phyloP scores from a whole-genome alignment of 2,329 filamentous ascomycete species.

The Tolypocladium cylindrosporum region DNA sequence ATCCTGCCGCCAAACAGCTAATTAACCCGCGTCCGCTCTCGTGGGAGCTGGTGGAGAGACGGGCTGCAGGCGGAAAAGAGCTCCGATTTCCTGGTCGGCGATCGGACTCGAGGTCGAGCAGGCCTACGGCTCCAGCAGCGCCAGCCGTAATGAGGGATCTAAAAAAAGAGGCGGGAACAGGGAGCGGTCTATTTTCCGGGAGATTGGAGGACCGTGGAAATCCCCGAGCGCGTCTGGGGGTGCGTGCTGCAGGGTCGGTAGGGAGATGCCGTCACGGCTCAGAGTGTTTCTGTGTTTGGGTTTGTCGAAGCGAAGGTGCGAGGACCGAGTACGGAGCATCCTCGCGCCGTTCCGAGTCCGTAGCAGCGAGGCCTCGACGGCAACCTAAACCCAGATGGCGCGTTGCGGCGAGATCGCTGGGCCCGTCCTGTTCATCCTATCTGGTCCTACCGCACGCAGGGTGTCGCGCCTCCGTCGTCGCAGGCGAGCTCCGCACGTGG shows the following conservation, averaged over 20 bases:
- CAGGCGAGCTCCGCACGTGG: background rate
- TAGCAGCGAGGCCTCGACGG: background rate
- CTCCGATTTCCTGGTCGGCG: background rate
- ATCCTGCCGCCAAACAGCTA: background rate
- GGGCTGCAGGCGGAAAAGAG: background rate
- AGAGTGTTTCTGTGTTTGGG: background rate
- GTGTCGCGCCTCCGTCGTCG: background rate
- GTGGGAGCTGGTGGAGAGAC: background rate
- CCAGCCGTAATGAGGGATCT: background rate
- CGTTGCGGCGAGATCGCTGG: background rate
- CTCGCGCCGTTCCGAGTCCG: background rate
- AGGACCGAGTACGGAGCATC: background rate
- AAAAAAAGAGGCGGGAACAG: slow-evolving; percentile 1
- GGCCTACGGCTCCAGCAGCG: background rate
- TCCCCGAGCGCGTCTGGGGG: background rate
- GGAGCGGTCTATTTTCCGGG: background rate
- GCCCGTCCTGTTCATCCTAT: slow-evolving; percentile 1
- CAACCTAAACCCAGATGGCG: background rate
- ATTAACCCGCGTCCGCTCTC: background rate
- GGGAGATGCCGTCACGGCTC: background rate
- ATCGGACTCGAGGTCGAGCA: background rate
- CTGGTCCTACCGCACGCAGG: background rate
- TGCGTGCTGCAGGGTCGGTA: background rate
- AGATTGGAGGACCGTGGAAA: background rate
- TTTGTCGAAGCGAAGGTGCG: background rate